Evolutionary conservation across 2,329 filamentous ascomycete species (phyloP).

Genomic region (Trichoderma koningii): DNA sequence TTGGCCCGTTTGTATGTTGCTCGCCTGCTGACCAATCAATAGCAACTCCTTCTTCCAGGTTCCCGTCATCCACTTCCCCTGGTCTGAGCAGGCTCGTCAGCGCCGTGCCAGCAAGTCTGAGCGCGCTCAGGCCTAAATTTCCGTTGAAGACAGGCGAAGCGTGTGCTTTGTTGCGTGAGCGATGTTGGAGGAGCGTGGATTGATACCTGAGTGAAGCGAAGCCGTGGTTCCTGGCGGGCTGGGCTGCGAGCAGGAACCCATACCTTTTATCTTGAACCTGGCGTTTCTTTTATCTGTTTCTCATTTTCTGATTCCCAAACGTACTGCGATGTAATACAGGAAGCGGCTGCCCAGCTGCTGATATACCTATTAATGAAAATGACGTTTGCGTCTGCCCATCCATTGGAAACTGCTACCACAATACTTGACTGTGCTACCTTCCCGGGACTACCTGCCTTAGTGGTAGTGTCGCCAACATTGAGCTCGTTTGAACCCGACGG

Average conservation of each 20-base stretch:
- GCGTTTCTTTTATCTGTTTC: background rate
- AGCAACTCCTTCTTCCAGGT: slow-evolving; percentile 89
- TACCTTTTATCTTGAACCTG: background rate
- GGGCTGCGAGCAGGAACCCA: slow-evolving; percentile 11
- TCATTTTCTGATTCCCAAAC: slow-evolving; percentile 19
- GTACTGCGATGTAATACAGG: slow-evolving; percentile 23
- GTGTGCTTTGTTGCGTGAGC: slow-evolving; percentile 18
- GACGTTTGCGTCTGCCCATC: slow-evolving; percentile 16
- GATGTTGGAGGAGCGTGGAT: slow-evolving; percentile 17
- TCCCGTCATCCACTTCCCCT: slow-evolving; percentile 91
- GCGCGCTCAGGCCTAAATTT: slow-evolving; percentile 31
- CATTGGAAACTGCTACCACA: too few relatives aligned
- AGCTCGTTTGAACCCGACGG: too few relatives aligned
- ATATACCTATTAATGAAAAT: slow-evolving; percentile 25
- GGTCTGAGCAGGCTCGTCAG: slow-evolving; percentile 76
- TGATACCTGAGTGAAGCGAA: slow-evolving; percentile 24
- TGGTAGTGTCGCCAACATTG: too few relatives aligned
- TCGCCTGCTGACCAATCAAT: slow-evolving; percentile 39
- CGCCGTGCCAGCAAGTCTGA: slow-evolving; percentile 52
- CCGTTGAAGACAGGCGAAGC: background rate
- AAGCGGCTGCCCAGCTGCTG: slow-evolving; percentile 7
- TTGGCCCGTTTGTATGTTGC: background rate
- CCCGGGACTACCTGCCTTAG: too few relatives aligned
- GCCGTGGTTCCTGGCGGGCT: slow-evolving; percentile 19
- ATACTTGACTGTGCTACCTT: background rate